These are phyloP conservation scores for Hypoxylon cercidicola DNA, from an alignment of 495 filamentous ascomycete species.

Conservation along the genomic window DNA sequence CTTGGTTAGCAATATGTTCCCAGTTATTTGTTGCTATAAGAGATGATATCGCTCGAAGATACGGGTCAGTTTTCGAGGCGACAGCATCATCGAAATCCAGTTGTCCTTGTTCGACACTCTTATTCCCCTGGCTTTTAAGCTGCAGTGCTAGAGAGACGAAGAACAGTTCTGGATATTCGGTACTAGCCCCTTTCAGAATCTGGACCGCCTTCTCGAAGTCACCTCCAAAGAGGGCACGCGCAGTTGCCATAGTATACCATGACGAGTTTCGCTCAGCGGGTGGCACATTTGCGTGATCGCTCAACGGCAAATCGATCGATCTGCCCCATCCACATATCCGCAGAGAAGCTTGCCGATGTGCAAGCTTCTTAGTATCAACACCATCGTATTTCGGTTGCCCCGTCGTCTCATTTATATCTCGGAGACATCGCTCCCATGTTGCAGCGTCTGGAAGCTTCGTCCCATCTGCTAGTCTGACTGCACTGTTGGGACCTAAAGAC, in stretches of 20 bases:
- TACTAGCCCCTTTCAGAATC: slow-evolving; percentile 61
- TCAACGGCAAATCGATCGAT: slow-evolving; percentile 64
- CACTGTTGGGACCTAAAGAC: slow-evolving; percentile 47
- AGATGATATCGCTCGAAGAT: slow-evolving; percentile 90
- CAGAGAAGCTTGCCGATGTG: slow-evolving; percentile 77
- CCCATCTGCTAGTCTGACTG: slow-evolving; percentile 56
- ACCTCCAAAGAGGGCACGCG: slow-evolving; percentile 78
- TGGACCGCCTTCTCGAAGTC: slow-evolving; percentile 67
- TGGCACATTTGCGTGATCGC: slow-evolving; percentile 55
- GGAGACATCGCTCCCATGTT: slow-evolving; percentile 62
- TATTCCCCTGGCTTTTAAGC: slow-evolving; percentile 54
- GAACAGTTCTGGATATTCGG: slow-evolving; percentile 58
- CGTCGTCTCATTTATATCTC: slow-evolving; percentile 55
- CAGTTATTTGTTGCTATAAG: slow-evolving; percentile 90
- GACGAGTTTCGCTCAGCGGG: slow-evolving; percentile 68
- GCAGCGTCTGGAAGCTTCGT: slow-evolving; percentile 50
- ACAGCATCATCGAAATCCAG: slow-evolving; percentile 60
- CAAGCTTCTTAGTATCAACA: slow-evolving; percentile 69
- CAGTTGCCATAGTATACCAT: slow-evolving; percentile 83
- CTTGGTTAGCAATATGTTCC: slow-evolving; percentile 82
- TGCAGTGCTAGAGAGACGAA: slow-evolving; percentile 66
- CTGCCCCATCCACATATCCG: slow-evolving; percentile 81
- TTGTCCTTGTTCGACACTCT: slow-evolving; percentile 43
- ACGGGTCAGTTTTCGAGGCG: slow-evolving; percentile 74
- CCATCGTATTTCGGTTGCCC: slow-evolving; percentile 56